Evolutionary conservation across 176 grass and related monocot species (phyloP).

Genomic region (Areca catechu): DNA sequence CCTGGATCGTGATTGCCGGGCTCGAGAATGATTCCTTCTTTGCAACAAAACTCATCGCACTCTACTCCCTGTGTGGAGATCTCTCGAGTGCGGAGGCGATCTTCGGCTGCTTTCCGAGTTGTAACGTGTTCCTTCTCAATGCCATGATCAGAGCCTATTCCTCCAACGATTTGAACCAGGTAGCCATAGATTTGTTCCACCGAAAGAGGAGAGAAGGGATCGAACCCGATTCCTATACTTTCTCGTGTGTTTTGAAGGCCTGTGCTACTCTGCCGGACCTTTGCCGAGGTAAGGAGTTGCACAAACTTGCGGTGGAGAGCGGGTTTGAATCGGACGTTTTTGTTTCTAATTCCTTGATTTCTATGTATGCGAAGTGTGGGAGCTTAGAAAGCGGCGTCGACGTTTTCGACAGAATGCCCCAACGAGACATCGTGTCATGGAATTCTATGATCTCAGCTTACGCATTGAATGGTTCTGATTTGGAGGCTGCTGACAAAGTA

Average conservation of each 20-base stretch:
- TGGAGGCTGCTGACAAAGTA: slow-evolving; percentile 1
- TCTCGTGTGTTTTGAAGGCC: slow-evolving; percentile 17
- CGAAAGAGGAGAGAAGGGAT: slow-evolving; percentile 9
- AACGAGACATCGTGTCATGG: slow-evolving; percentile 19
- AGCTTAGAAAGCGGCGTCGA: slow-evolving; percentile 4
- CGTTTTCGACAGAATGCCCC: slow-evolving; percentile 19
- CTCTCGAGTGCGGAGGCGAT: background rate
- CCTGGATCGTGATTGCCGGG: slow-evolving; percentile 13
- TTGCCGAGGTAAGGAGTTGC: slow-evolving; percentile 4
- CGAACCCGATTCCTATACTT: slow-evolving; percentile 16
- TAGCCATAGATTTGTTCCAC: slow-evolving; percentile 19
- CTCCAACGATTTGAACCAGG: slow-evolving; percentile 1
- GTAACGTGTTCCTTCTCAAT: slow-evolving; percentile 22
- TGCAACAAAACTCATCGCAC: slow-evolving; percentile 13
- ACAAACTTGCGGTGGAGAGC: slow-evolving; percentile 1
- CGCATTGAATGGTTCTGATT: background rate
- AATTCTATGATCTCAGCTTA: slow-evolving; percentile 18
- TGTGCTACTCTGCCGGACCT: slow-evolving; percentile 18
- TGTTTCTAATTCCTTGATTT: slow-evolving; percentile 18
- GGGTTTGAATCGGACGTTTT: slow-evolving; percentile 12
- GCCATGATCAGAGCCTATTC: slow-evolving; percentile 18
- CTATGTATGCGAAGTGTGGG: slow-evolving; percentile 15
- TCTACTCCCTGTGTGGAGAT: slow-evolving; percentile 9
- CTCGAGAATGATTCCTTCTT: slow-evolving; percentile 12
- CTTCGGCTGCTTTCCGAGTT: background rate